Evolutionary conservation across 257 asterid genomes (phyloP), one percentile per base, ranked within the genome.

Genomic region (Nicotiana tabacum): DNA sequence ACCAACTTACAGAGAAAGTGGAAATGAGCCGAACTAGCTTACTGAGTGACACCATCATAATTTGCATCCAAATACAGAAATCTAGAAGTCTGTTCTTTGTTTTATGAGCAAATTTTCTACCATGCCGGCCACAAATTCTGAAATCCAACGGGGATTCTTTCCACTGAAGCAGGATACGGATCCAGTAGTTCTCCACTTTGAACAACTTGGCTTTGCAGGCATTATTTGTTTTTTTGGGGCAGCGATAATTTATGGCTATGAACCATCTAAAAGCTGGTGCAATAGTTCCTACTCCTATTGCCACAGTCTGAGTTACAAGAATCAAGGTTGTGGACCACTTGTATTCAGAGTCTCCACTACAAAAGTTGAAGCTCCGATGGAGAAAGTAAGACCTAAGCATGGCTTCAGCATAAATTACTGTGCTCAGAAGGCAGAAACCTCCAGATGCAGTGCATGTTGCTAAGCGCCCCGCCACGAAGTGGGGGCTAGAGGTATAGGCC

Each of bases 401-500:
- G 32, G 97, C 97, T 84, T 90, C 97, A 1, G 88, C 94, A 29
- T 92, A 85, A 76, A 84, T 83, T 21, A 84, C 81, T 0, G 96
- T 85, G 82, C 91, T 84, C 33, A 95, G 69, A 10, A 95, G 89
- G 85, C 97, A 93, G 84, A 93, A 90, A 4, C 96, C 97, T 0
- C 98, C 98, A 0, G 97, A 92, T 3, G 92, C 94, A 0, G 92
- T 92, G 82, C 97, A 90, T 0, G 99, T 95, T 0, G 97, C 94
- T 21, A 91, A 55, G 27, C 97, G 97, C 9, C 89, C 95, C 87
- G 84, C 62, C 58, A 95, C 98, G n/a, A 93, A 95, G 79, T 93
- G 98, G 0, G 98, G 98, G 81, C 83, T 88, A 51, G 97, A 89
- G 51, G 97, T 92, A 78, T 92, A 95, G 1, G 98, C 98, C 98